Evolutionary conservation across 2,329 filamentous ascomycete species (phyloP), one percentile per base, ranked within the genome.

Genomic region (Ophiocordyceps camponoti-rufipedis): DNA sequence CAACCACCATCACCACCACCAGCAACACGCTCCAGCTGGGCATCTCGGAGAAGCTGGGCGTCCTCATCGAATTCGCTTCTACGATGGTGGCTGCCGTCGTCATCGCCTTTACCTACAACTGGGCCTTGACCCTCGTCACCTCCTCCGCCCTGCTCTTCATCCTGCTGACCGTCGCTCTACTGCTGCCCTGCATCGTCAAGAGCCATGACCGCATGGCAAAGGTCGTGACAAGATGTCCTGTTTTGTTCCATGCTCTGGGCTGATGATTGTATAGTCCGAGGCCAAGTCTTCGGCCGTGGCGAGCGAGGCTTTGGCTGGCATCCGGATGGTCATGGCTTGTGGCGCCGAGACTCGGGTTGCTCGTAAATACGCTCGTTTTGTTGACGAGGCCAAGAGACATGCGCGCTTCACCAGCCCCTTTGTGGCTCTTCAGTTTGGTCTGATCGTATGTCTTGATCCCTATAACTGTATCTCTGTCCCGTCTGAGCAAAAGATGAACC

Each of bases 11-110:
- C 49, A 81, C 78, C 0, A 70, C 73, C 2, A 76, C 75, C 1
- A 72, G 75, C 48, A 81, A 80, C 55, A 70, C 67, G 2, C 61
- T 81, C n/a, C 77, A 81, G 57, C 61, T 79, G 12, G 77, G 78
- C 3, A 77, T 80, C 38, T 78, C 75, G 0, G 75, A 80, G 55
- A 78, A 78, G 53, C 62, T 81, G 0, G 74, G 73, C 8, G 67
- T 67, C 2, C 71, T 78, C 42, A 52, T 80, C 47, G 75, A 80
- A 54, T 78, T 64, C 50, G 58, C 59, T 2, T 58, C 73, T 0
- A 71, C 71, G 28, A 67, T 78, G 45, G 55, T 74, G 31, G 58
- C 73, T 14, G 64, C 74, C 28, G 63, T 74, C 44, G 57, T 74
- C 49, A 66, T 77, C 19, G 71, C 74, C 12, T 75, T 79, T 52